Base-by-base conservation (phyloP, 352 stramenopile species). In the Salisapilia sapeloensis region DNA sequence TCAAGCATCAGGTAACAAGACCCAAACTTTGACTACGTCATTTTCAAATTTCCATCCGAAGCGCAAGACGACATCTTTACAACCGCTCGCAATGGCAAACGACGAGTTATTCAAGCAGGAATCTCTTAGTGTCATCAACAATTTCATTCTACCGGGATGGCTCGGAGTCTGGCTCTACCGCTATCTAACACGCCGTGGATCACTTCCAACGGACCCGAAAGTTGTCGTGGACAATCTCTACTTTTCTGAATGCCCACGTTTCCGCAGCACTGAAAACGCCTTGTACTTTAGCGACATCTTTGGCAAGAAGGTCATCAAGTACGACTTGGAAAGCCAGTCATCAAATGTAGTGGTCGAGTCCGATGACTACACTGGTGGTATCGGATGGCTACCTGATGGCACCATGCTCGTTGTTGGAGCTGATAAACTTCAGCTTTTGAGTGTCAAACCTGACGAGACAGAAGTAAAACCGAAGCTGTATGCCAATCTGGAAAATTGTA, bases 201-300 rank as follows among this genome's bases (percentile, higher is more conserved):
- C n/a, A n/a, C n/a, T n/a, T n/a, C n/a, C n/a, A n/a, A n/a, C n/a
- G n/a, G n/a, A n/a, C n/a, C n/a, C n/a, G n/a, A n/a, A n/a, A n/a
- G n/a, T n/a, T n/a, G n/a, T n/a, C n/a, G n/a, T n/a, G n/a, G n/a
- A n/a, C n/a, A n/a, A n/a, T n/a, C n/a, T n/a, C n/a, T n/a, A n/a
- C n/a, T n/a, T n/a, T n/a, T n/a, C n/a, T n/a, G 61, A 80, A 50
- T 53, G 53, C 0, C 67, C 61, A 18, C 67, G 67, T 29, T 83
- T 80, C 36, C 63, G 61, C 18, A 6, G 56, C 18, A 11, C 48
- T 4, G 55, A 71, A 6, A 44, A 56, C 1, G 59, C 62, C n/a
- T 19, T 83, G 12, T 83, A 79, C 37, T 79, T 75, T 32, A 50
- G 48, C 8, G 67, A 83, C 26, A 83, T 79, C 61, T 60, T 60